A percentile compares a stretch with the other conserved stretches of the same genome.
phyloP scores from a whole-genome alignment of 495 filamentous ascomycete species.

The Astrothelium macrocarpum region DNA sequence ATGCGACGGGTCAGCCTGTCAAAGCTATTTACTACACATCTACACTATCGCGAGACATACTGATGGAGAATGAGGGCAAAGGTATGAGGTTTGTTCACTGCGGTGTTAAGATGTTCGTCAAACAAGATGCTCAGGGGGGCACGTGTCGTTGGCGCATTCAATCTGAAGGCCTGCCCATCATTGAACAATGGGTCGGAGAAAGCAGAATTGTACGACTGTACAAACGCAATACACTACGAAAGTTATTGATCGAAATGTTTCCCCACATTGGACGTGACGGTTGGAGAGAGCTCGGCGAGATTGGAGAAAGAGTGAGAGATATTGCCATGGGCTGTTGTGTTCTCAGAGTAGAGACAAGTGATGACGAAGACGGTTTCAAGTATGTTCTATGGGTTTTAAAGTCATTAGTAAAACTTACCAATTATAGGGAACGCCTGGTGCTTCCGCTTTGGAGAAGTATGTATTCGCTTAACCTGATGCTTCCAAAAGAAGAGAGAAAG shows the following conservation, averaged over 20 bases:
- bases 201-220: slow-evolving; percentile 62
- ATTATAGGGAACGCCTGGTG: slow-evolving; percentile 59
- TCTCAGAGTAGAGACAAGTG: slow-evolving; percentile 64
- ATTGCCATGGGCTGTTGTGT: slow-evolving; percentile 90
- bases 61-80: slow-evolving; percentile 70
- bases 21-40: slow-evolving; percentile 95
- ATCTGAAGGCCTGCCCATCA: slow-evolving; percentile 77
- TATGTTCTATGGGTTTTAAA: slow-evolving; percentile 26
- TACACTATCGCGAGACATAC: slow-evolving; percentile 70
- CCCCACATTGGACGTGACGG: slow-evolving; percentile 61
- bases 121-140: slow-evolving; percentile 79
- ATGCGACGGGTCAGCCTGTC: slow-evolving; percentile 67
- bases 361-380: slow-evolving; percentile 58
- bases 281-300: slow-evolving; percentile 72
- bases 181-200: slow-evolving; percentile 79
- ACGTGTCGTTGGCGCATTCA: slow-evolving; percentile 93
- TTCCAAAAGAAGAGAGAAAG: slow-evolving; percentile 87
- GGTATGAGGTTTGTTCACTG: slow-evolving; percentile 94
- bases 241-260: slow-evolving; percentile 88
- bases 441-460: slow-evolving; percentile 87
- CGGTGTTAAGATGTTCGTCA: slow-evolving; percentile 97
- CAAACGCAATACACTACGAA: slow-evolving; percentile 64
- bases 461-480: slow-evolving; percentile 84
- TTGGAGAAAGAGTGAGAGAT: slow-evolving; percentile 69
- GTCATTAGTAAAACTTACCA: slow-evolving; percentile 6